Base-by-base conservation (phyloP, 257 asterid species). In the Lithospermum erythrorhizon region DNA sequence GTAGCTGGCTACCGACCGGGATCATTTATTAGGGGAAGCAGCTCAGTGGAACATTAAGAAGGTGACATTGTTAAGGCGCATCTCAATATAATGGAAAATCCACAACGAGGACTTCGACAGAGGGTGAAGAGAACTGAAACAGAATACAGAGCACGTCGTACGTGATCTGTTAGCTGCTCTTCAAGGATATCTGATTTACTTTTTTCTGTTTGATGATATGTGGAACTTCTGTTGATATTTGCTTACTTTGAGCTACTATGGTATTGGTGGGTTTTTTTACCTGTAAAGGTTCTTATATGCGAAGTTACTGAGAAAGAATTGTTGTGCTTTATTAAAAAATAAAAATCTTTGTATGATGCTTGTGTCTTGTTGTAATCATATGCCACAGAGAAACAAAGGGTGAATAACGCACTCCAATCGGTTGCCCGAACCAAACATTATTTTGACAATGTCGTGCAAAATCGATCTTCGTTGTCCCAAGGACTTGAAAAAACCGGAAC, bases 1-100 rank as follows among this genome's bases (percentile, higher is more conserved):
- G 78, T 82, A 62, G 87, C 83, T 65, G 87, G 83, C 58, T 75
- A 78, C 55, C 76, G 63, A 21, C 78, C 75, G 27, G 84, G 81
- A 59, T 82, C 90, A 20, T 61, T 78, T 52, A 37, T 75, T 21
- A 61, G 81, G 59, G 82, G 85, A 64, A 70, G 74, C 68, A 55
- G 74, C 68, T 75, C 84, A 25, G 15, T 67, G 19, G 75, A 71
- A 21, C 78, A 58, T 63, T 82, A 71, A 81, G 69, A 58, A 21
- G 67, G 21, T 55, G 57, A 56, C 9, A 24, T 13, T 22, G 30
- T 41, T 27, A 9, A n/a, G 32, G 11, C 6, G 41, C 37, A 53
- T 22, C 27, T 53, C 57, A 53, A 19, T 17, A n/a, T n/a, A 52
- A 55, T 14, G 15, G 45, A 37, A 35, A 22, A 37, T 30, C 53